phyloP scores from a whole-genome alignment of 441 rosid species.

The Pelargonium myrrhifolium region DNA sequence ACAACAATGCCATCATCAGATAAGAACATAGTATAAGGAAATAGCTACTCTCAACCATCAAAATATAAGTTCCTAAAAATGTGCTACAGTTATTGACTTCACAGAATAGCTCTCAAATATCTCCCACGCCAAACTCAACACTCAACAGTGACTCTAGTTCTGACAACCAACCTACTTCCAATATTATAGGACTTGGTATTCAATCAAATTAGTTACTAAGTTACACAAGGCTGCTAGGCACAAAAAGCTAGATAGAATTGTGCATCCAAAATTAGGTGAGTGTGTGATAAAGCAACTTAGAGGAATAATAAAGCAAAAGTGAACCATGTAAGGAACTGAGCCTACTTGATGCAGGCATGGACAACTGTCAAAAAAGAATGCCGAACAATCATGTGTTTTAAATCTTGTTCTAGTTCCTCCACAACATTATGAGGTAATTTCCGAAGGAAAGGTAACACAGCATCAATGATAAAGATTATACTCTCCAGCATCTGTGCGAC shows the following conservation, averaged over 20 bases:
- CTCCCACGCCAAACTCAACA: no score
- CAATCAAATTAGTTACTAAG: not conserved
- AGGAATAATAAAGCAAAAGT: conserved; percentile 7
- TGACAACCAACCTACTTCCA: no score
- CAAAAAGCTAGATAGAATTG: not conserved
- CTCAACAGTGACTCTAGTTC: no score
- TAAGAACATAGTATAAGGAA: no score
- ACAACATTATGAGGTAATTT: conserved; percentile 68
- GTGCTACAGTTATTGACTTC: no score
- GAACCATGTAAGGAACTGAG: conserved; percentile 12
- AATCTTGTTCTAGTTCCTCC: conserved; percentile 94
- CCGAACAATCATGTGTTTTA: conserved; percentile 91
- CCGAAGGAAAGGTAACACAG: conserved; percentile 78
- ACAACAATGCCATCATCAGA: no score
- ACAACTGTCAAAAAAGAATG: conserved; percentile 97
- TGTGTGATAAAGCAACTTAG: conserved; percentile 7
- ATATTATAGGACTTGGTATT: not conserved
- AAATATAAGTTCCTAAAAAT: no score
- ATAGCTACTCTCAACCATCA: no score
- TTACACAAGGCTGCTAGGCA: not conserved
- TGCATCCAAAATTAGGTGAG: not conserved
- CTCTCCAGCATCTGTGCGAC: conserved; percentile 93
- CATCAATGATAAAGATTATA: conserved; percentile 79
- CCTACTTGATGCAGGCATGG: conserved; percentile 96
- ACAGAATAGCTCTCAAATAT: no score